Evolutionary conservation across 2,329 filamentous ascomycete species (phyloP).

Genomic region (Xylaria sp.): DNA sequence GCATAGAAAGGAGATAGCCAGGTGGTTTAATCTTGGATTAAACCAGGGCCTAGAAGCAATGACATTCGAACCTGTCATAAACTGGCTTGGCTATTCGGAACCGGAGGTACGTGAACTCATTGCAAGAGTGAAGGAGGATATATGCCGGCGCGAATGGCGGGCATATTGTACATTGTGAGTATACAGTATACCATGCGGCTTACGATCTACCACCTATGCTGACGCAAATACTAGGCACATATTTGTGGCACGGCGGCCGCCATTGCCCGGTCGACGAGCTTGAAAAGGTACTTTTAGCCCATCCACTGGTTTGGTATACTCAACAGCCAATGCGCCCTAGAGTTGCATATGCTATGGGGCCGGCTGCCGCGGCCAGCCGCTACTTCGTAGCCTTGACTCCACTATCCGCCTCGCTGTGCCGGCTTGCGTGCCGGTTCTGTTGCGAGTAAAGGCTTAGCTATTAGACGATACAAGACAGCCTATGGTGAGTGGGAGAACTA

Average conservation of each 20-base stretch:
- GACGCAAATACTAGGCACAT: slow-evolving; percentile 34
- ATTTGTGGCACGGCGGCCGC: slow-evolving; percentile 37
- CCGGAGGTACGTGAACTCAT: slow-evolving; percentile 68
- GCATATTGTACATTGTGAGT: slow-evolving; percentile 80
- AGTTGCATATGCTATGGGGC: slow-evolving; percentile 22
- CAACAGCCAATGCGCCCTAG: slow-evolving; percentile 20
- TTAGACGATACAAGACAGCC: not conserved
- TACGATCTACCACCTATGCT: slow-evolving; percentile 20
- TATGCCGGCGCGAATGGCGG: slow-evolving; percentile 70
- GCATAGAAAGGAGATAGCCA: slow-evolving; percentile 70
- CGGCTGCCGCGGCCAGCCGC: slow-evolving; percentile 18
- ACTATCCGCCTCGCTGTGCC: slow-evolving; percentile 5
- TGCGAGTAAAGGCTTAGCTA: slow-evolving; percentile 1
- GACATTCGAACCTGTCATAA: slow-evolving; percentile 74
- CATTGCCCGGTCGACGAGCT: slow-evolving; percentile 34
- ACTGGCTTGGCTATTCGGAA: slow-evolving; percentile 62
- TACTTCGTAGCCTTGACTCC: slow-evolving; percentile 2
- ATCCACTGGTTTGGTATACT: slow-evolving; percentile 28
- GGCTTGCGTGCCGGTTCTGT: slow-evolving; percentile 4
- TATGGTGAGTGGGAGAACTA: not conserved
- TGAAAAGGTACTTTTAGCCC: slow-evolving; percentile 32
- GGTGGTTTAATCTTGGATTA: slow-evolving; percentile 84
- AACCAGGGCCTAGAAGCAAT: slow-evolving; percentile 75
- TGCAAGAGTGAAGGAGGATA: slow-evolving; percentile 68
- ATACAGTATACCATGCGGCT: slow-evolving; percentile 47